phyloP scores from a whole-genome alignment of 73 alveolate species.

The Strombidium stylifer region DNA sequence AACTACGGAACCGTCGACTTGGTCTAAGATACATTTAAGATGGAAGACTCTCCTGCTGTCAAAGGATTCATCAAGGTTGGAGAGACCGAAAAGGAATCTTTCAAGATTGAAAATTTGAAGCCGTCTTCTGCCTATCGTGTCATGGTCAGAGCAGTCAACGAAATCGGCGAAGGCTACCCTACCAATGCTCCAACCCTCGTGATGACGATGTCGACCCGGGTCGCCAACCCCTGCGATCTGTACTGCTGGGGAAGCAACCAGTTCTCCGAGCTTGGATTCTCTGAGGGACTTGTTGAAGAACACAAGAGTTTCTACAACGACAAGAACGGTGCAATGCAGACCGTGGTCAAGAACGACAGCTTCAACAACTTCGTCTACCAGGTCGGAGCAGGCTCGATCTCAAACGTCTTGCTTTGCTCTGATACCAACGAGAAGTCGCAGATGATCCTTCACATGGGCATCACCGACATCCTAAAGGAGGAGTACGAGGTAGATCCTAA shows the following conservation, averaged over 20 bases:
- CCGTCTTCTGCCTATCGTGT: slow-evolving; percentile 8
- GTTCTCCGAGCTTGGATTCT: slow-evolving; percentile 15
- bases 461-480: too few relatives aligned
- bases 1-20: background rate
- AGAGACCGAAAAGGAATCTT: background rate
- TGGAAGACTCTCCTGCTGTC: background rate
- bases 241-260: slow-evolving; percentile 34
- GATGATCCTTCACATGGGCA: background rate
- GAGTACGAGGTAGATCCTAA: too few relatives aligned
- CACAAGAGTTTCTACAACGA: background rate
- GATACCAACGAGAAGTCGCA: background rate
- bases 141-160: slow-evolving; percentile 9
- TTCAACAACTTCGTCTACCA: background rate
- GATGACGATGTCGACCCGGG: background rate
- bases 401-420: background rate
- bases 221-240: background rate
- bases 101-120: background rate
- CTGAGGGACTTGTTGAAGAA: background rate
- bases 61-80: background rate
- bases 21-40: background rate
- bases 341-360: background rate
- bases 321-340: background rate
- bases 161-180: slow-evolving; percentile 31
- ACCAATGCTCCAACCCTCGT: background rate
- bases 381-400: background rate